Percentiles rank a stretch among this genome's conserved stretches.
These are phyloP conservation scores for Lactarius tabidus DNA, from an alignment of 768 basidiomycete genomes.

Conservation along the genomic window DNA sequence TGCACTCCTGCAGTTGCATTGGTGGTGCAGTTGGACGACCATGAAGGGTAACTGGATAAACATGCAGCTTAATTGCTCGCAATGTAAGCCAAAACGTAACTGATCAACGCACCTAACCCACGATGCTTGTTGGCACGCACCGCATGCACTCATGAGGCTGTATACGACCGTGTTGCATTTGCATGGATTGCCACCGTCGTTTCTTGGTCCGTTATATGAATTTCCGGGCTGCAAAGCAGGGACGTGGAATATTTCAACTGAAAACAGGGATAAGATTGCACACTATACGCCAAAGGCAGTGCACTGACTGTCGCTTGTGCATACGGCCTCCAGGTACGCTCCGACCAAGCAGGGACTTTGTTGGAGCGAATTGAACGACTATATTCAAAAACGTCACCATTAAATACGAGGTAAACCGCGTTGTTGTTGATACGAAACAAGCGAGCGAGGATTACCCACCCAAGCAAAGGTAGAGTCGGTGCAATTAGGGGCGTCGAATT, in stretches of 20 bases:
- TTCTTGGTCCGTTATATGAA: slow-evolving; percentile 11
- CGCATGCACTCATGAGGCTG: slow-evolving; percentile 30
- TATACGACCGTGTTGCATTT: slow-evolving; percentile 30
- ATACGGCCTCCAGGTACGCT: slow-evolving; percentile 5
- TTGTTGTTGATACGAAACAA: not conserved
- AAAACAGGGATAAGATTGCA: not conserved
- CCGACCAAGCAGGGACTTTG: slow-evolving; percentile 16
- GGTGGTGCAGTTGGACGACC: slow-evolving; percentile 12
- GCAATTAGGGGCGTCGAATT: slow-evolving; percentile 8
- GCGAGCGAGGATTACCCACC: slow-evolving; percentile 12
- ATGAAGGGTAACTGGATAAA: slow-evolving; percentile 14
- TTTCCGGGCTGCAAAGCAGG: not conserved
- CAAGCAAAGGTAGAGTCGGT: not conserved
- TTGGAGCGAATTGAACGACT: slow-evolving; percentile 18
- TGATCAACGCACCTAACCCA: slow-evolving; percentile 18
- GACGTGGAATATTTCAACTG: slow-evolving; percentile 17
- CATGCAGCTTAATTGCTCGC: not conserved
- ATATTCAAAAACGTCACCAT: no score
- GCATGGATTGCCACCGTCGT: slow-evolving; percentile 19
- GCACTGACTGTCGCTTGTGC: slow-evolving; percentile 19
- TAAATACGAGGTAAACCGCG: not conserved
- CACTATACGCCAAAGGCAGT: not conserved
- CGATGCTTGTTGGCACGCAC: slow-evolving; percentile 25
- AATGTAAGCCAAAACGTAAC: not conserved
- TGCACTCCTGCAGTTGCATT: slow-evolving; percentile 8